phyloP scores from a whole-genome alignment of 108 stramenopile species.

The Fragilariopsis cylindrus region DNA sequence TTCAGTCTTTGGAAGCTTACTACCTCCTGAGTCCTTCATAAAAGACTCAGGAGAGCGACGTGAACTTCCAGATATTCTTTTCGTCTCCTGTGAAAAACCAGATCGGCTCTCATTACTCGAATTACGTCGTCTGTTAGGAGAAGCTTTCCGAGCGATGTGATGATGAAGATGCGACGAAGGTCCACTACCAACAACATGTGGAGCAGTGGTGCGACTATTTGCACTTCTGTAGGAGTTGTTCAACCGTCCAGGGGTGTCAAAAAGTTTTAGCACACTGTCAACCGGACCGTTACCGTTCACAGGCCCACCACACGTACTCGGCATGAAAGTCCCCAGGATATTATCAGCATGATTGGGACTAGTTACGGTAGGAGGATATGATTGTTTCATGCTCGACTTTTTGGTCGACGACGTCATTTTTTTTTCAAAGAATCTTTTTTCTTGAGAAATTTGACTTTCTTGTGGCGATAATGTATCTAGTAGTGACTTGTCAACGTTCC shows the following conservation, averaged over 20 bases:
- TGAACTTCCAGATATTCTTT: neutral
- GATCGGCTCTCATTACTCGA: neutral
- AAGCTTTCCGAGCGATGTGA: neutral
- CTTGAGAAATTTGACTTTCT: neutral
- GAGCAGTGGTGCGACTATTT: neutral
- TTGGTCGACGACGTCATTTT: no score
- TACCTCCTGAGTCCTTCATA: neutral
- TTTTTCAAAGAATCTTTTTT: neutral
- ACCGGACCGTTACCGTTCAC: neutral
- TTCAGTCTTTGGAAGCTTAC: slow-evolving; percentile 1
- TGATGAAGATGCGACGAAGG: neutral
- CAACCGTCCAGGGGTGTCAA: neutral
- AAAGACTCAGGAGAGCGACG: neutral
- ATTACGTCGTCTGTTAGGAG: neutral
- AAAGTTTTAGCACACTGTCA: neutral
- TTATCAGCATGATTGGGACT: neutral
- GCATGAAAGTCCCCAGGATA: neutral
- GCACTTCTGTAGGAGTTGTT: neutral
- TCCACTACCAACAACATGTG: neutral
- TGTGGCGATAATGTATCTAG: neutral
- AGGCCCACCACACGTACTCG: neutral
- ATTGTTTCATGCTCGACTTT: neutral
- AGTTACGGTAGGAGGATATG: neutral
- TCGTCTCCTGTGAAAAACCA: neutral
- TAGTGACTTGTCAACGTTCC: slow-evolving; percentile 1